phyloP scores from a whole-genome alignment of 73 alveolate genomes.

The Stentor coeruleus region DNA sequence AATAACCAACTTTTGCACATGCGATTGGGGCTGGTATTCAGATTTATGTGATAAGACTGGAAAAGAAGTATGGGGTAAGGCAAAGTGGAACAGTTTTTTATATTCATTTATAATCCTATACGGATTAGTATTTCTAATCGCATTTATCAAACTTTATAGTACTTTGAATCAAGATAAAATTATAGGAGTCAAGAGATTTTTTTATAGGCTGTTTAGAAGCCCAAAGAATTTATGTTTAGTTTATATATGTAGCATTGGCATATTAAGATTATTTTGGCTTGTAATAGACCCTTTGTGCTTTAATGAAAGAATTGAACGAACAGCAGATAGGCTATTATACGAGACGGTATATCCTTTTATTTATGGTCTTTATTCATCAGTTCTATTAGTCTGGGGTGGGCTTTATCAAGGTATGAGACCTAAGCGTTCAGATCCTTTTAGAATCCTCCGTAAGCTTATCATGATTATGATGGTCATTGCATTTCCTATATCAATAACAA shows the following conservation, averaged over 20 bases:
- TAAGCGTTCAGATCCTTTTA: constrained; percentile 13
- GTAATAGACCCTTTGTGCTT: neutral
- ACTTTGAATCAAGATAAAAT: neutral
- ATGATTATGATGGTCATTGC: neutral
- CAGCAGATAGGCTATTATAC: neutral
- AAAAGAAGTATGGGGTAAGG: neutral
- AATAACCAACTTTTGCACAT: neutral
- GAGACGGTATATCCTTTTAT: constrained; percentile 3
- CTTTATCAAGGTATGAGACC: constrained; percentile 18
- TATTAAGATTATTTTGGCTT: neutral
- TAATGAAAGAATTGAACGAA: neutral
- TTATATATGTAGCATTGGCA: neutral
- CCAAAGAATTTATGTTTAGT: neutral
- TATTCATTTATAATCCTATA: neutral
- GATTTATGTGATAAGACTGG: neutral
- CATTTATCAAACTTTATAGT: constrained; percentile 6
- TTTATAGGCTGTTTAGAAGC: constrained; percentile 1
- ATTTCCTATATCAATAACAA: neutral
- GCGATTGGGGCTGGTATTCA: constrained; percentile 23
- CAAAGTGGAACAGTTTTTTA: neutral
- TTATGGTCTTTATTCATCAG: constrained; percentile 10
- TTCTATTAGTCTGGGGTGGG: constrained; percentile 16
- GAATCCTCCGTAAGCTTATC: neutral
- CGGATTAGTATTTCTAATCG: neutral
- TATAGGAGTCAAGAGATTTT: neutral